Conservation (phyloP, 306 rosid species). For the Styphnolobium japonicum region DNA sequence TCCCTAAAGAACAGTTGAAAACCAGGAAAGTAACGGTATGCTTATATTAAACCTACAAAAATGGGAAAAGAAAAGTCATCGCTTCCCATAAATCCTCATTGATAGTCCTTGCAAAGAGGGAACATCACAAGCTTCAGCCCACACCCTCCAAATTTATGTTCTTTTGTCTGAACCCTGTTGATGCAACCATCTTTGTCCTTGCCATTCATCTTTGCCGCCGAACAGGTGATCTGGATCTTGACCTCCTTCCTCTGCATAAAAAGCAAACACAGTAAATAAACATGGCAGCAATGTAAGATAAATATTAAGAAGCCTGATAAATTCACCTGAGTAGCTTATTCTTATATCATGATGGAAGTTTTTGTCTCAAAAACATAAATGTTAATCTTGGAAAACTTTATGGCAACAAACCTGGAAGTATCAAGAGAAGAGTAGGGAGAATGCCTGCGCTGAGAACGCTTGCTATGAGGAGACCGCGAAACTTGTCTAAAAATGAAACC, state of each 20-base stretch:
- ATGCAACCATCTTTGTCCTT: conserved; percentile 1
- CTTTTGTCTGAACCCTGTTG: not conserved
- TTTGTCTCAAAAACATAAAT: conserved; percentile 67
- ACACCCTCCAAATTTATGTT: not conserved
- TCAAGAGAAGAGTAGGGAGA: conserved; percentile 98
- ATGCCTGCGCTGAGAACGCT: conserved; percentile 99
- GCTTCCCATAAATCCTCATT: conserved; percentile 6
- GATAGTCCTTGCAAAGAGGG: not conserved
- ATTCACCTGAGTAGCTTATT: conserved; percentile 79
- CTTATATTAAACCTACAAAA: conserved; percentile 30
- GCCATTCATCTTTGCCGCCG: conserved; percentile 64
- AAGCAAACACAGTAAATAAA: conserved; percentile 26
- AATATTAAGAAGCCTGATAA: conserved; percentile 42
- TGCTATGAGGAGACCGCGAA: conserved; percentile 99
- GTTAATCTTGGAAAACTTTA: conserved; percentile 46
- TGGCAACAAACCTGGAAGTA: conserved; percentile 73
- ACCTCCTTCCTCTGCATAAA: conserved; percentile 77
- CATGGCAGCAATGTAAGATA: conserved; percentile 9
- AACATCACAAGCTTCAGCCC: conserved; percentile 14
- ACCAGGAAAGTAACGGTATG: conserved; percentile 29
- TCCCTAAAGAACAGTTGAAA: conserved; percentile 12
- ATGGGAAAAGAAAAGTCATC: conserved; percentile 2
- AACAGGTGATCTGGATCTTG: conserved; percentile 85
- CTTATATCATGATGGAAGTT: conserved; percentile 51
- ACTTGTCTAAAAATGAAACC: conserved; percentile 99